Conservation (phyloP, 2,329 filamentous ascomycete genomes). For the Ophiocordyceps unilateralis region DNA sequence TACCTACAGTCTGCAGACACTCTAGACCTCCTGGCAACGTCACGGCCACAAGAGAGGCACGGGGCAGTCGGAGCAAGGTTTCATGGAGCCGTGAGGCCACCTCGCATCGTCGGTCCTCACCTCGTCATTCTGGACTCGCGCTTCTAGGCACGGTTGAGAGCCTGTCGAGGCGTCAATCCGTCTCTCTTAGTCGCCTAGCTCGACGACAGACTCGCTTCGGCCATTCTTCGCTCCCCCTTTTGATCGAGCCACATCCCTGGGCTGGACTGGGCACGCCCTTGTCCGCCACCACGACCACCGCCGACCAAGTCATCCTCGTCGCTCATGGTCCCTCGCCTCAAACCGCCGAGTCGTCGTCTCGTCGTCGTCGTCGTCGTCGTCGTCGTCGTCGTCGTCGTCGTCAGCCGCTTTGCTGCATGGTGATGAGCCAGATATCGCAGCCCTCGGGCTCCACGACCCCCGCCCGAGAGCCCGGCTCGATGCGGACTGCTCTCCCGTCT, state of each 20-base stretch:
- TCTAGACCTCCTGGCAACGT: not conserved
- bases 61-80: not conserved
- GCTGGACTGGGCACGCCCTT: not conserved
- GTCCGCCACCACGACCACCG: too few relatives aligned
- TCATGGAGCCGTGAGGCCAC: conserved; percentile 1
- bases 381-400: too few relatives aligned
- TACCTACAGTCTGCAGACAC: not conserved
- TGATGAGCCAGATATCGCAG: conserved; percentile 16
- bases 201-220: too few relatives aligned
- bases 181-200: not conserved
- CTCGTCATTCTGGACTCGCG: too few relatives aligned
- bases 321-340: not conserved
- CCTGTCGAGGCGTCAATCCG: too few relatives aligned
- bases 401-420: conserved; percentile 1
- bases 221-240: not conserved
- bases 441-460: conserved; percentile 10
- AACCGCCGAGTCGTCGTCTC: not conserved
- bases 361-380: not conserved
- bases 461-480: conserved; percentile 12
- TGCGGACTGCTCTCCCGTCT: conserved; percentile 20
- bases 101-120: not conserved
- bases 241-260: not conserved
- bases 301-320: not conserved
- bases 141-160: too few relatives aligned
- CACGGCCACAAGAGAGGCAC: not conserved